Evolutionary conservation across 1,284 basidiomycete species (phyloP).

Genomic region (Rhodotorula sp.): DNA sequence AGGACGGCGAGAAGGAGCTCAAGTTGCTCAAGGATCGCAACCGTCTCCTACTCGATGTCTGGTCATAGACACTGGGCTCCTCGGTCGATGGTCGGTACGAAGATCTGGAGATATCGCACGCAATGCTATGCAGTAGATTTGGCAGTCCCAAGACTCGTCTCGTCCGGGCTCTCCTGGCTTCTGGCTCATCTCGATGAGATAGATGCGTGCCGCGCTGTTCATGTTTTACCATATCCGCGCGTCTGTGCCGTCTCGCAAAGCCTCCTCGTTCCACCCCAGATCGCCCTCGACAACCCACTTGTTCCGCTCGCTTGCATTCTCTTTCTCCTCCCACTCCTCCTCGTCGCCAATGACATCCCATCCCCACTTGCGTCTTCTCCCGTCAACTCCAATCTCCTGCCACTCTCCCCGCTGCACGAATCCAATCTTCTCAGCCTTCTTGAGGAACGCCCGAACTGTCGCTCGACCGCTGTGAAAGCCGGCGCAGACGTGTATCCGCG

Average conservation of each 20-base stretch:
- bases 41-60: constrained; percentile 40
- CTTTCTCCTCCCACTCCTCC: constrained; percentile 17
- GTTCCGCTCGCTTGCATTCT: constrained; percentile 20
- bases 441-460: constrained; percentile 19
- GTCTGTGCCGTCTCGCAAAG: not conserved
- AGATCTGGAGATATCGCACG: too few species aligned
- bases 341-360: constrained; percentile 6
- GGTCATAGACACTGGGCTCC: not conserved
- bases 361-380: constrained; percentile 15
- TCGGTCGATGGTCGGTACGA: too few species aligned
- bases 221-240: not conserved
- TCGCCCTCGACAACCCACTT: constrained; percentile 30
- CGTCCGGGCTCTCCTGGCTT: too few species aligned
- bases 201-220: too few species aligned
- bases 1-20: constrained; percentile 84
- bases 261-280: constrained; percentile 20
- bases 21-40: constrained; percentile 80
- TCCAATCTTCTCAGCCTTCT: constrained; percentile 12
- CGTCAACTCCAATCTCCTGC: constrained; percentile 11
- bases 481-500: constrained; percentile 16
- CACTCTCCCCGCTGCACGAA: constrained; percentile 5
- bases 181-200: too few species aligned
- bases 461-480: constrained; percentile 30
- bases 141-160: too few species aligned
- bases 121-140: too few species aligned